Evolutionary conservation across 805 yeast species (phyloP).

Genomic region (Lipomyces orientalis): DNA sequence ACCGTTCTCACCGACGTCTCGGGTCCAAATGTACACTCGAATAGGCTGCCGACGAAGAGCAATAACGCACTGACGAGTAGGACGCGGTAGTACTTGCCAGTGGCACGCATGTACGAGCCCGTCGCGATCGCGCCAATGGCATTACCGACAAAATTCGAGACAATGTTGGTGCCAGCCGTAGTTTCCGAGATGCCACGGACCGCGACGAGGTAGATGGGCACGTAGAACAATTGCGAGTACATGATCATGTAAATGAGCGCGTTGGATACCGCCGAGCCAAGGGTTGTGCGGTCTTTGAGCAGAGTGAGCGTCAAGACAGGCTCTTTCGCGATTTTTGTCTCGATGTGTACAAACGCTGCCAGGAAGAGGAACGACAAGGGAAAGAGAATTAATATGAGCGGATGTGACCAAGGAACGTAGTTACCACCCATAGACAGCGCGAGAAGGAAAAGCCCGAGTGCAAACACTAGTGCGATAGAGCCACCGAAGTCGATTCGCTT

Average conservation of each 20-base stretch:
- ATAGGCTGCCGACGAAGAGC: constrained; percentile 55
- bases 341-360: constrained; percentile 57
- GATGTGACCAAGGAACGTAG: constrained; percentile 55
- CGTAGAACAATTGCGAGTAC: constrained; percentile 67
- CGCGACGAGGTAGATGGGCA: constrained; percentile 71
- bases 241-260: constrained; percentile 74
- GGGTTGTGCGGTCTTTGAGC: constrained; percentile 61
- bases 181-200: constrained; percentile 60
- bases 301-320: constrained; percentile 73
- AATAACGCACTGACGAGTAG: constrained; percentile 52
- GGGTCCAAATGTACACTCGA: constrained; percentile 44
- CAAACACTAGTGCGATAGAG: constrained; percentile 60
- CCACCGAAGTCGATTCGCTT: constrained; percentile 73
- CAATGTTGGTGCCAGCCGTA: constrained; percentile 58
- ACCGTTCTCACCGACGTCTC: constrained; percentile 47
- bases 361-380: constrained; percentile 46
- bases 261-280: constrained; percentile 68
- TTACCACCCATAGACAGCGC: constrained; percentile 72
- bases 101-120: constrained; percentile 68
- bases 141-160: constrained; percentile 66
- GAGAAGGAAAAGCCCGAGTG: constrained; percentile 63
- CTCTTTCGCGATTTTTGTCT: constrained; percentile 57
- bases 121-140: constrained; percentile 69
- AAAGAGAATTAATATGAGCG: constrained; percentile 49
- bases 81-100: constrained; percentile 66